Base-by-base conservation (phyloP, 306 rosid species). In the Quercus wislizeni region DNA sequence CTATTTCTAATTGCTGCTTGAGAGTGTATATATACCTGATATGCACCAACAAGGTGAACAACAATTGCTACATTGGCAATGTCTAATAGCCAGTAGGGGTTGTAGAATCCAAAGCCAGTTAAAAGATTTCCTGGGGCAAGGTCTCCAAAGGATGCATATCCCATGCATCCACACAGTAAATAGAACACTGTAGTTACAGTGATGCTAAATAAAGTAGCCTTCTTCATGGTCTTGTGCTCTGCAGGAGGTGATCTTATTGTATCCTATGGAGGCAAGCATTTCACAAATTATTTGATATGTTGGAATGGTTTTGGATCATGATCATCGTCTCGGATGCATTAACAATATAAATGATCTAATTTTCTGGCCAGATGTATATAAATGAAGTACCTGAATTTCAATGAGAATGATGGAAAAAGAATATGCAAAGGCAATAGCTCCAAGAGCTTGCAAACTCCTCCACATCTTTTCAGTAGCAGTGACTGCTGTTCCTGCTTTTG, bases 41-140 rank as follows among this genome's bases (percentile, higher is more conserved):
- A 92, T 74, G 94, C 97, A 41, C 97, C 97, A 64, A 92, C 78
- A 8, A 92, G 84, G 81, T 90, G 97, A 56, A 92, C 83, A 55
- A 92, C 89, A 76, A 90, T 87, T 46, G 93, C 94, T 59, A 82
- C 62, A 81, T 92, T 90, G 73, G 94, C 93, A 23, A 92, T 88
- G 83, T 92, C 93, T 4, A 92, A 81, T 13, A 92, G 89, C 94
- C 94, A 92, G 81, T 85, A 92, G n/a, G 97, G 94, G 76, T 92
- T 80, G 81, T 88, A 92, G 86, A 92, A 92, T 13, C 94, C 97
- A 74, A 92, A 92, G 51, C 97, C 97, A 20, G 94, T 92, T 55
- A 92, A 77, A 52, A 92, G 97, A 70, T 92, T 92, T 54, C 94
- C 92, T 2, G 97, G 97, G 23, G 90, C 78, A 30, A 77, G 61